Base-by-base conservation (phyloP, 495 filamentous ascomycete species). In the Hypoxylon cercidicola region DNA sequence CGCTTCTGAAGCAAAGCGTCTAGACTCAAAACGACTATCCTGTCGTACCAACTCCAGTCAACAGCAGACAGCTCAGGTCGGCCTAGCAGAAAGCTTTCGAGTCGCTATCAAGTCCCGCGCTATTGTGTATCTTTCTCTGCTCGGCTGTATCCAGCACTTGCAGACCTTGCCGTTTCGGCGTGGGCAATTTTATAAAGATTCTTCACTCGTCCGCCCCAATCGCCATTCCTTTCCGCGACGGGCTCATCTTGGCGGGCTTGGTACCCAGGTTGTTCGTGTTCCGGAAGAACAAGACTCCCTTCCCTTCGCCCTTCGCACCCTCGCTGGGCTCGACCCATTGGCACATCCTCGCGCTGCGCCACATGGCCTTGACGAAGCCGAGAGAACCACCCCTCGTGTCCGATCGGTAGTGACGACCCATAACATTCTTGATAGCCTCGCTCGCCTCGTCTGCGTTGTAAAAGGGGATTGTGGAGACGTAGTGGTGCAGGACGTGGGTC, bases 371-470 rank as follows among this genome's bases (percentile, higher is more conserved):
- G 67, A 90, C 65, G 71, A 89, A 86, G 32, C 88, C 89, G 41
- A 87, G 80, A 20, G 92, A 82, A 44, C 86, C 86, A 30, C 77
- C 88, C 62, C 74, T 60, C 34, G 82, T 87, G 72, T 92, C 82
- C 48, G 88, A 75, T 55, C 89, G 88, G 79, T 97, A 96, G 79
- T 93, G 88, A 50, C 84, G 75, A 66, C 92, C 92, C 82, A 97
- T 92, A 69, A 94, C 82, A 39, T 86, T 85, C 78, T 89, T 89
- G 79, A 97, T 92, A 64, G 91, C 91, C 59, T 92, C 86, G 54
- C 88, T 88, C 39, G 93, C 93, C 79, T 95, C 91, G 71, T 95
- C 92, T 66, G 92, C 92, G 67, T 95, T 85, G 80, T 97, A 96
- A 79, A 96, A 96, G 50, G 92, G 93, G 56, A 96, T 97, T 65